A percentile compares a stretch with the other conserved stretches of the same genome.
These are phyloP conservation scores for Suillus luteus DNA, from an alignment of 768 basidiomycete species.

Conservation along the genomic window DNA sequence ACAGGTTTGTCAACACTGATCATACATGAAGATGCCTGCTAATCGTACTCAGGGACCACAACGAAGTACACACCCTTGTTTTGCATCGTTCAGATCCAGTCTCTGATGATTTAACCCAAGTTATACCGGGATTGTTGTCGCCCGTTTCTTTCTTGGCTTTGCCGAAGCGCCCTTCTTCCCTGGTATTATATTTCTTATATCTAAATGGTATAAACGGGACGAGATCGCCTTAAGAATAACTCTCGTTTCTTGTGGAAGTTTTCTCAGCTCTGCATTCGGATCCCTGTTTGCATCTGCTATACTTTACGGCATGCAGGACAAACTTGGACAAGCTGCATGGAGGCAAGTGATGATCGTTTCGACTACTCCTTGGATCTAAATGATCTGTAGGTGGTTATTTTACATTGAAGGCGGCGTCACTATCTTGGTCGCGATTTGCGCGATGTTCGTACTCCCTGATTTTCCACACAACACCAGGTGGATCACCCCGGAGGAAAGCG, in stretches of 20 bases:
- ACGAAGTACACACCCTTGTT: constrained; percentile 4
- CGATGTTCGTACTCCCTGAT: constrained; percentile 40
- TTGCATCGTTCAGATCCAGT: neutral
- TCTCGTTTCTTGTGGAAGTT: constrained; percentile 37
- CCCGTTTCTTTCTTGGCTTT: constrained; percentile 13
- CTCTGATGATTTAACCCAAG: constrained; percentile 1
- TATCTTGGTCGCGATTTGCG: constrained; percentile 34
- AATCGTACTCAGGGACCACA: constrained; percentile 4
- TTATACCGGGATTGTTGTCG: constrained; percentile 5
- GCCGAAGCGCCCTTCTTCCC: constrained; percentile 10
- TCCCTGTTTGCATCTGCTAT: constrained; percentile 47
- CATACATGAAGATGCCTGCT: neutral
- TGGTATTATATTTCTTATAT: constrained; percentile 8
- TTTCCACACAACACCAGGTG: constrained; percentile 36
- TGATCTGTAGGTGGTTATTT: constrained; percentile 23
- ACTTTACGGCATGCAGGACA: constrained; percentile 42
- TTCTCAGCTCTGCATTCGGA: constrained; percentile 49
- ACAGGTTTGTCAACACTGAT: constrained; percentile 31
- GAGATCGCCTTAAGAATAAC: constrained; percentile 42
- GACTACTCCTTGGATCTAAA: neutral
- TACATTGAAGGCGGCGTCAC: constrained; percentile 36
- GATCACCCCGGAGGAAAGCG: constrained; percentile 33
- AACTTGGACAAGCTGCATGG: constrained; percentile 43
- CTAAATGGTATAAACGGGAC: constrained; percentile 33
- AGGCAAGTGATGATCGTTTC: constrained; percentile 25